Base-by-base conservation (phyloP, 495 filamentous ascomycete species). In the Penicillium paradoxum region DNA sequence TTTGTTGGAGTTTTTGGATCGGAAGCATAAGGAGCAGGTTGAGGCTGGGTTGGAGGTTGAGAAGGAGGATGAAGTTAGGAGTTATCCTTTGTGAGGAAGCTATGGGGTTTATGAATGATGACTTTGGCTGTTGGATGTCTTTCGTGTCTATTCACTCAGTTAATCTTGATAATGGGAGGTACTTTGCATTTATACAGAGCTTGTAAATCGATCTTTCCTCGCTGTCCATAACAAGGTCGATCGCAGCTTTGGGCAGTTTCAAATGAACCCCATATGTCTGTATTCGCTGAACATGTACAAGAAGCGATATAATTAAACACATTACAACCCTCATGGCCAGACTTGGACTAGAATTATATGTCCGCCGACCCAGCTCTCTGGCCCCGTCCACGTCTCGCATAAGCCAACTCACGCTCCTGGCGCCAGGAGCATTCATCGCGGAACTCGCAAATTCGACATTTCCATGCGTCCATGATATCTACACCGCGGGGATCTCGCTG, bases 381-480 rank as follows among this genome's bases (percentile, higher is more conserved):
- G 15, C 54, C 40, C 13, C 62, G 45, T 18, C 67, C 71, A 39
- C 70, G 66, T 58, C 60, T 67, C 8, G 71, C 72, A 46, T 59
- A 59, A 30, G 65, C 64, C 60, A 70, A 73, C 60, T 83, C 80
- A 40, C 76, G 72, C 58, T 82, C 76, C 68, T 81, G 79, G 30
- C 82, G 62, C 83, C 83, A 86, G 24, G 64, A 65, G 51, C 83
- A 86, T 8, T 78, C 79, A 17, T 84, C 82, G 19, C 68, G 73
- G 56, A 86, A 86, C 45, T 84, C 81, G 48, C 83, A 86, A 21
- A 74, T 69, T 11, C 79, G 73, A 64, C 93, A 98, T 69, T 98
- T 98, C 77, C 85, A 96, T 0, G 89, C 88, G 53, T 97, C 95
- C 67, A 91, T 84, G 11, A 95, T 76, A n/a, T 78, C 71, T 7